Evolutionary conservation across 371 early-diverging fungal genomes (phyloP).

Genomic region (Haplosporangium sp.): DNA sequence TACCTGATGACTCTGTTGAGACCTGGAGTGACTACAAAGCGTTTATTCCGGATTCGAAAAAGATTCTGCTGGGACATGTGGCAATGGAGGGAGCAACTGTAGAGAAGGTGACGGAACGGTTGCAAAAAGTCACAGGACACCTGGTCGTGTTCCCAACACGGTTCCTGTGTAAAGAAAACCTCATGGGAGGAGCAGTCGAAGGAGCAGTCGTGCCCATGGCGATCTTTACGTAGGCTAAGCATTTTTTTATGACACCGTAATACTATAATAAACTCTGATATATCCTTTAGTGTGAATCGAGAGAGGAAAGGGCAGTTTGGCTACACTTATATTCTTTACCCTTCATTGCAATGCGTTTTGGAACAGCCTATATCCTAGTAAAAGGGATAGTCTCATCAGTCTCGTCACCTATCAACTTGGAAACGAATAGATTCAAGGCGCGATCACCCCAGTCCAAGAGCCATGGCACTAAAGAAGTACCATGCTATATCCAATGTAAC

Average conservation of each 20-base stretch:
- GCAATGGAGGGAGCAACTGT: conserved; percentile 56
- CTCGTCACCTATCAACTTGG: too few relatives aligned
- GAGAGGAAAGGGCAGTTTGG: too few relatives aligned
- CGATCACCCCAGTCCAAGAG: too few relatives aligned
- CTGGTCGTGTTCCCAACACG: conserved; percentile 77
- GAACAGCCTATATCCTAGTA: too few relatives aligned
- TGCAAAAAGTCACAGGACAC: conserved; percentile 30
- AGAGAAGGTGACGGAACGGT: conserved; percentile 11
- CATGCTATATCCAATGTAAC: too few relatives aligned
- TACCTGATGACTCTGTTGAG: conserved; percentile 82
- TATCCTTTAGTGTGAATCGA: too few relatives aligned
- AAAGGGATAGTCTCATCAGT: too few relatives aligned
- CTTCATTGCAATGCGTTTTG: too few relatives aligned
- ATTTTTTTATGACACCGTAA: not conserved
- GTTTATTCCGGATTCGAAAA: conserved; percentile 62
- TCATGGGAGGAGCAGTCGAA: conserved; percentile 65
- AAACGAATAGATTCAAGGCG: too few relatives aligned
- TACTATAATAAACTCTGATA: too few relatives aligned
- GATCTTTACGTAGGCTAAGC: conserved; percentile 59
- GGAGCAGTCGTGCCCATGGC: conserved; percentile 66
- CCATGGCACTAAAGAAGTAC: too few relatives aligned
- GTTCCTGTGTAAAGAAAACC: conserved; percentile 75
- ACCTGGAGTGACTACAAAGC: conserved; percentile 66
- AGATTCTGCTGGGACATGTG: conserved; percentile 62
- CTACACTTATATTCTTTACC: too few relatives aligned